Conservation (phyloP, 805 yeast species). For the Yamadazyma ubonensis region DNA sequence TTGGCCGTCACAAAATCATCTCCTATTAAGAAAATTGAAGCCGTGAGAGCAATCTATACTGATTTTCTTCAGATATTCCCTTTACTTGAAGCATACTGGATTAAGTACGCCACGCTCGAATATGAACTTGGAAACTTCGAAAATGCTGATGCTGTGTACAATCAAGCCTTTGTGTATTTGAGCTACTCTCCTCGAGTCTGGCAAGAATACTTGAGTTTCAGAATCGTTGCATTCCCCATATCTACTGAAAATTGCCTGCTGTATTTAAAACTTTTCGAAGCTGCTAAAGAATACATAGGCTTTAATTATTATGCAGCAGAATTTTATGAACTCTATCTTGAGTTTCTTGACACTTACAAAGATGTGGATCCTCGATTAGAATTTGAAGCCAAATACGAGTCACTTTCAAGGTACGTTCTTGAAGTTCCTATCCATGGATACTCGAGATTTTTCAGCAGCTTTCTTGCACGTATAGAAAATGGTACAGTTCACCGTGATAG, state of each 20-base stretch:
- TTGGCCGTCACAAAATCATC: slow-evolving; percentile 4
- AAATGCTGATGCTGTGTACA: slow-evolving; percentile 34
- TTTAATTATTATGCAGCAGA: slow-evolving; percentile 50
- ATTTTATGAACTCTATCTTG: slow-evolving; percentile 51
- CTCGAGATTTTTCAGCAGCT: slow-evolving; percentile 43
- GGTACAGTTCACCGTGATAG: slow-evolving; percentile 13
- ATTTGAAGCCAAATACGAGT: slow-evolving; percentile 34
- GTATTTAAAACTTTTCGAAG: slow-evolving; percentile 37
- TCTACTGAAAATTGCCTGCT: slow-evolving; percentile 21
- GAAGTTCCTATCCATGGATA: slow-evolving; percentile 60
- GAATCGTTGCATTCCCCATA: slow-evolving; percentile 28
- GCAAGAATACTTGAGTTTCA: slow-evolving; percentile 47
- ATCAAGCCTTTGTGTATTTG: slow-evolving; percentile 36
- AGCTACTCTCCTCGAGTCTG: slow-evolving; percentile 51
- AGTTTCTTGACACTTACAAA: slow-evolving; percentile 37
- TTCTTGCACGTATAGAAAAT: slow-evolving; percentile 23
- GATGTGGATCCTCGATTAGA: slow-evolving; percentile 20
- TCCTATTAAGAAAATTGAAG: background rate
- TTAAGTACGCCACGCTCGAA: slow-evolving; percentile 50
- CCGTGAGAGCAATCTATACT: slow-evolving; percentile 11
- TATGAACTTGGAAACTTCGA: slow-evolving; percentile 44
- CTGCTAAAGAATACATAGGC: slow-evolving; percentile 51
- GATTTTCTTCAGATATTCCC: slow-evolving; percentile 40
- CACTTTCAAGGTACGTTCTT: slow-evolving; percentile 46
- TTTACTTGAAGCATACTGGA: slow-evolving; percentile 54